A percentile compares a stretch with the other conserved stretches of the same genome.
phyloP scores from a whole-genome alignment of 2,329 filamentous ascomycete species.

The Zymoseptoria pseudotritici region DNA sequence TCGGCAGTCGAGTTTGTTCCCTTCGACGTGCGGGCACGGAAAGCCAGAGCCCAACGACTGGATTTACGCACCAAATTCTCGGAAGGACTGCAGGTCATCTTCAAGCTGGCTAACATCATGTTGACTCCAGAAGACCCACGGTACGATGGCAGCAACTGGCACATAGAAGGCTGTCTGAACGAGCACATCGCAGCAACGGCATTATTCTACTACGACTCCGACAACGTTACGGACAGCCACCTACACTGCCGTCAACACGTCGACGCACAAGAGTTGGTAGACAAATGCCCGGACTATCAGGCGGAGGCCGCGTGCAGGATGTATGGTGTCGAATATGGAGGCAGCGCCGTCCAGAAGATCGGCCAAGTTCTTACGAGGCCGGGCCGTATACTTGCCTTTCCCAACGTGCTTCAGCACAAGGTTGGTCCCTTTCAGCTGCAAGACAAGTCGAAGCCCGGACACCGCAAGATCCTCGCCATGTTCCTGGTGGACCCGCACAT shows the following conservation, averaged over 20 bases:
- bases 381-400: conserved; percentile 49
- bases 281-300: too few relatives aligned
- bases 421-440: conserved; percentile 44
- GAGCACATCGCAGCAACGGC: conserved; percentile 59
- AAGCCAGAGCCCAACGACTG: not conserved
- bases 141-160: conserved; percentile 50
- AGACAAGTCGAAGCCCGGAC: conserved; percentile 46
- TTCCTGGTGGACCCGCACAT: conserved; percentile 52
- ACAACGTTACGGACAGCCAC: conserved; percentile 50
- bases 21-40: conserved; percentile 1
- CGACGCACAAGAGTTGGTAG: conserved; percentile 2
- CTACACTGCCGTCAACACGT: conserved; percentile 44
- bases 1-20: not conserved
- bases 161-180: conserved; percentile 46
- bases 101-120: conserved; percentile 55
- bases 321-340: conserved; percentile 25
- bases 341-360: conserved; percentile 35
- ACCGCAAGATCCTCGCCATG: conserved; percentile 50
- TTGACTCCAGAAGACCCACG: conserved; percentile 51
- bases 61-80: conserved; percentile 29
- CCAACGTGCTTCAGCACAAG: conserved; percentile 47
- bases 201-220: conserved; percentile 53
- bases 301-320: too few relatives aligned
- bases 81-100: conserved; percentile 52
- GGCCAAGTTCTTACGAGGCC: conserved; percentile 43